Evolutionary conservation across 345 rosid genomes (phyloP).

Genomic region (Combretum micranthum): DNA sequence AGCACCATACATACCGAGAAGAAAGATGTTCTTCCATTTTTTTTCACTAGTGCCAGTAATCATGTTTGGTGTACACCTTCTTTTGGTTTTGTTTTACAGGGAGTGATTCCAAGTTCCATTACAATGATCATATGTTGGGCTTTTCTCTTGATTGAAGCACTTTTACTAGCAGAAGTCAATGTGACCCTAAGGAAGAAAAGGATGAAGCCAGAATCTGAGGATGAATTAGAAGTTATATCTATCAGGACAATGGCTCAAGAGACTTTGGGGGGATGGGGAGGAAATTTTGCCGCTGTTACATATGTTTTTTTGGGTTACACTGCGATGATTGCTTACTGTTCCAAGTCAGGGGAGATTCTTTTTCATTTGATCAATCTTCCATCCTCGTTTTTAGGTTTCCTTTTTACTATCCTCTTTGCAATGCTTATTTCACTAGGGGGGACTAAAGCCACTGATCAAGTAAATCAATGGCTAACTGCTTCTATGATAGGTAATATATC

Average conservation of each 20-base stretch:
- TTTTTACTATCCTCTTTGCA: conserved; percentile 38
- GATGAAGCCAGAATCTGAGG: conserved; percentile 18
- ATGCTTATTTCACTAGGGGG: conserved; percentile 43
- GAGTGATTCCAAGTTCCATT: conserved; percentile 54
- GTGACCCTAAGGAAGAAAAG: conserved; percentile 28
- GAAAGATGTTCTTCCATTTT: neutral
- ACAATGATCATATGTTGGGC: conserved; percentile 45
- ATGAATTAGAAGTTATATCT: conserved; percentile 41
- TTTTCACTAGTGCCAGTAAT: too few species aligned
- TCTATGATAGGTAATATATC: conserved; percentile 43
- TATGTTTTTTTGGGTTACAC: conserved; percentile 56
- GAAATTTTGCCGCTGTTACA: conserved; percentile 33
- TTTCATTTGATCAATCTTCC: conserved; percentile 44
- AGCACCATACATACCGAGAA: neutral
- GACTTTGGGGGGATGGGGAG: conserved; percentile 54
- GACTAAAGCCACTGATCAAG: conserved; percentile 43
- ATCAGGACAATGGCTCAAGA: conserved; percentile 63
- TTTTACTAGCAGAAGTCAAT: conserved; percentile 50
- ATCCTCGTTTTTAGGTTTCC: conserved; percentile 28
- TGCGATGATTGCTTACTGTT: conserved; percentile 49
- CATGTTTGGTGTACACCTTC: neutral
- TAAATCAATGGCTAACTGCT: conserved; percentile 52
- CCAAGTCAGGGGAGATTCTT: conserved; percentile 56
- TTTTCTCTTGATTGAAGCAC: conserved; percentile 51
- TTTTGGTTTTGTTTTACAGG: conserved; percentile 19